A percentile compares a stretch with the other conserved stretches of the same genome.
phyloP scores from a whole-genome alignment of 2,329 filamentous ascomycete genomes.

The Penicillium sp. region DNA sequence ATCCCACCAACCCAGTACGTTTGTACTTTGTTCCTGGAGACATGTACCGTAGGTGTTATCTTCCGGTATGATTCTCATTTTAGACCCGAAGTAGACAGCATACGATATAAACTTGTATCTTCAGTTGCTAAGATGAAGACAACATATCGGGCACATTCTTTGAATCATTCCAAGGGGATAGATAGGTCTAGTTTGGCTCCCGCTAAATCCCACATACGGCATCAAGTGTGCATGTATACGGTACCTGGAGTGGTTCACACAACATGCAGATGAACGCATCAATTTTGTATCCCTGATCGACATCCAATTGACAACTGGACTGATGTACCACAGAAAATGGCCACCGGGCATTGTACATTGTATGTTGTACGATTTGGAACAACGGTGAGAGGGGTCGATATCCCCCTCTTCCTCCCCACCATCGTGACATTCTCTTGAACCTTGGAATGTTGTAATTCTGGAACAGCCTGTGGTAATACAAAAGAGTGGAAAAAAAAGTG shows the following conservation, averaged over 20 bases:
- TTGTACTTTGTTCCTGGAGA: not conserved
- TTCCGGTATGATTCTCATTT: not conserved
- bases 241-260: slow-evolving; percentile 1
- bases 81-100: not conserved
- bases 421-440: slow-evolving; percentile 1
- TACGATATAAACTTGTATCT: not conserved
- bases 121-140: not conserved
- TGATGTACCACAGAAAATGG: not conserved
- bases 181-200: not conserved
- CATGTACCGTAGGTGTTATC: not conserved
- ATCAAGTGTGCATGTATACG: not conserved
- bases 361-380: not conserved
- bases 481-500: not conserved
- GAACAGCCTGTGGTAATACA: not conserved
- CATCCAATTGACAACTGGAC: not conserved
- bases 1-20: not conserved
- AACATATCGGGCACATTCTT: not conserved
- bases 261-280: not conserved
- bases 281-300: slow-evolving; percentile 2
- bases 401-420: not conserved
- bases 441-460: not conserved
- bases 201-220: not conserved
- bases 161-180: not conserved
- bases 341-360: not conserved
- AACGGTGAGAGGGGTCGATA: slow-evolving; percentile 1